These are phyloP conservation scores for Sporisorium sorghi DNA, from an alignment of 1,284 basidiomycete species.

Conservation along the genomic window DNA sequence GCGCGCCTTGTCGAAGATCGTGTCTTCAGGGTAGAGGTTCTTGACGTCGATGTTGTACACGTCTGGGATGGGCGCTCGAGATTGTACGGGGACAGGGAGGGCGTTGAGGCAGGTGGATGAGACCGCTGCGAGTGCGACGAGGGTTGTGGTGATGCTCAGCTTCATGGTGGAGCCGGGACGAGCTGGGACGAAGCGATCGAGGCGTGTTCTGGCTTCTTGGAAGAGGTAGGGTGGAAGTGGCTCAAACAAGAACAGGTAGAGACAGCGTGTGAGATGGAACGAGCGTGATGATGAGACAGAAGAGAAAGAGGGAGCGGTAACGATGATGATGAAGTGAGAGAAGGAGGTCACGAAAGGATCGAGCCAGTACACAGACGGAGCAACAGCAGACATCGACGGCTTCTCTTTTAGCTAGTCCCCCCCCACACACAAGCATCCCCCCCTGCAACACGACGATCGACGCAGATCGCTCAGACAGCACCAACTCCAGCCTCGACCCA, in stretches of 20 bases:
- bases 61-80: slow-evolving; percentile 44
- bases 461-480: no score
- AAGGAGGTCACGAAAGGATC: not conserved
- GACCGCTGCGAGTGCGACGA: slow-evolving; percentile 19
- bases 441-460: no score
- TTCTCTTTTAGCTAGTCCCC: no score
- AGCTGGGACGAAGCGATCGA: no score
- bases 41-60: slow-evolving; percentile 55
- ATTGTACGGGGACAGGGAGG: slow-evolving; percentile 6
- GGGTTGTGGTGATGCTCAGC: slow-evolving; percentile 19
- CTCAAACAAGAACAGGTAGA: not conserved
- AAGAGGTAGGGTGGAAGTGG: not conserved
- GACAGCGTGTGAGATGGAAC: slow-evolving; percentile 8
- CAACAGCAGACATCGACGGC: no score
- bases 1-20: slow-evolving; percentile 56
- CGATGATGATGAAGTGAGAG: not conserved
- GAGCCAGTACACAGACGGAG: not conserved
- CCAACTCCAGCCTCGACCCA: no score
- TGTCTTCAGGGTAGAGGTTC: slow-evolving; percentile 64
- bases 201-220: not conserved
- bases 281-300: slow-evolving; percentile 7
- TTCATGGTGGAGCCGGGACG: slow-evolving; percentile 24
- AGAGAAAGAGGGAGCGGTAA: not conserved
- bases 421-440: no score
- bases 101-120: slow-evolving; percentile 14